These are phyloP conservation scores for Linderina pennispora DNA, from an alignment of 192 early-diverging fungal genomes.

Conservation along the genomic window DNA sequence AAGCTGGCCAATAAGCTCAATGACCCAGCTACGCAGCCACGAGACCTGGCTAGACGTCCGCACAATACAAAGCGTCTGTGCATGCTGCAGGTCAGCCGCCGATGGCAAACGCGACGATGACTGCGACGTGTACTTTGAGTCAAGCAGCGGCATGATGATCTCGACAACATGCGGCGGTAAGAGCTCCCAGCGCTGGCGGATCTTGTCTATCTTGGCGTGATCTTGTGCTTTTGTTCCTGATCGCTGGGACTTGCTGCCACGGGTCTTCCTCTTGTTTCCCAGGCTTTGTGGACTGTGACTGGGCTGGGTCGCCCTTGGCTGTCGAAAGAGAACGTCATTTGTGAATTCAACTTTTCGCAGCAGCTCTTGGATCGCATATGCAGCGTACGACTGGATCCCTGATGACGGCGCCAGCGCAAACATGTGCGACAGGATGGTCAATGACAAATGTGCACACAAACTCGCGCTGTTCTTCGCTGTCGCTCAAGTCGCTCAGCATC, in stretches of 20 bases:
- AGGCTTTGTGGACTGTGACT: too few relatives aligned
- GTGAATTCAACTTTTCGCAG: slow-evolving; percentile 33
- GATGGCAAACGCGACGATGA: slow-evolving; percentile 4
- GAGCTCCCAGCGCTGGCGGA: slow-evolving; percentile 34
- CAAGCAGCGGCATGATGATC: slow-evolving; percentile 26
- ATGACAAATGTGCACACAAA: slow-evolving; percentile 37
- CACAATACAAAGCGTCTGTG: slow-evolving; percentile 13
- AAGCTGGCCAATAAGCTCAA: slow-evolving; percentile 19
- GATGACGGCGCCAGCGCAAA: slow-evolving; percentile 45
- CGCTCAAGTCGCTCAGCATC: slow-evolving; percentile 12
- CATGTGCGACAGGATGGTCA: slow-evolving; percentile 29
- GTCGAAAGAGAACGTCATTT: slow-evolving; percentile 10
- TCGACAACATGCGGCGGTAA: slow-evolving; percentile 23
- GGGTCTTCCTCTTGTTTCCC: slow-evolving; percentile 2
- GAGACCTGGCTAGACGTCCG: slow-evolving; percentile 5
- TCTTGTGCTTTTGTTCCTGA: slow-evolving; percentile 1
- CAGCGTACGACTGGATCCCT: slow-evolving; percentile 31
- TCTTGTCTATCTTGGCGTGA: slow-evolving; percentile 4
- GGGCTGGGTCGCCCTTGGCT: too few relatives aligned
- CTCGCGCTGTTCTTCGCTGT: slow-evolving; percentile 29
- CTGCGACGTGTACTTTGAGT: slow-evolving; percentile 44
- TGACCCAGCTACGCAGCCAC: slow-evolving; percentile 34
- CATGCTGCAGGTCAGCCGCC: background rate
- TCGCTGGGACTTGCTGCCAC: slow-evolving; percentile 1
- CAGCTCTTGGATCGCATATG: slow-evolving; percentile 44